Base-by-base conservation (phyloP, 2,329 filamentous ascomycete genomes). In the Eutypella sp. region DNA sequence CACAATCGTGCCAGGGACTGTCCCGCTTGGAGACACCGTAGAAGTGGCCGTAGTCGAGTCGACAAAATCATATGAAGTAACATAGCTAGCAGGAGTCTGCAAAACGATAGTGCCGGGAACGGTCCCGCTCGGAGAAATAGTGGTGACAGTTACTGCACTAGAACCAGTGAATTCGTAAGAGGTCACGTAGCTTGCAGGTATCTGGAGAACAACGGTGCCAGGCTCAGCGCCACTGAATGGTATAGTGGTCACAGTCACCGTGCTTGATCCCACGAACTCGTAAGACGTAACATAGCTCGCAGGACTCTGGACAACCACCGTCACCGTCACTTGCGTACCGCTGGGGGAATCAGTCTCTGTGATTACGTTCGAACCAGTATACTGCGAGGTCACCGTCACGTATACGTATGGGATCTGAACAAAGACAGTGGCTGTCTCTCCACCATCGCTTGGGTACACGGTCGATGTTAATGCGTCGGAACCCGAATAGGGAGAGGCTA, bases 201-300 rank as follows among this genome's bases (percentile, higher is more conserved):
- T n/a, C n/a, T n/a, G n/a, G n/a, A n/a, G n/a, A n/a, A n/a, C n/a
- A n/a, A n/a, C n/a, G n/a, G n/a, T n/a, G n/a, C n/a, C n/a, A n/a
- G n/a, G n/a, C n/a, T n/a, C n/a, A n/a, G n/a, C n/a, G n/a, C n/a
- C n/a, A n/a, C n/a, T n/a, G n/a, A n/a, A n/a, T n/a, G n/a, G n/a
- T n/a, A n/a, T n/a, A n/a, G n/a, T n/a, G n/a, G n/a, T n/a, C n/a
- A n/a, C n/a, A n/a, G n/a, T n/a, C n/a, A n/a, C n/a, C n/a, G n/a
- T n/a, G n/a, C n/a, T n/a, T n/a, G n/a, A n/a, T n/a, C n/a, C n/a
- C n/a, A n/a, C n/a, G n/a, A n/a, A n/a, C n/a, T 34, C 18, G 16
- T 27, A 33, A 6, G 41, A 42, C 9, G 41, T 42, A 13, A 29
- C 15, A 42, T 42, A 42, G 19, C 22, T 42, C n/a, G 15, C 40